Conservation (phyloP, 768 basidiomycete genomes). For the Suillus weaverae region DNA sequence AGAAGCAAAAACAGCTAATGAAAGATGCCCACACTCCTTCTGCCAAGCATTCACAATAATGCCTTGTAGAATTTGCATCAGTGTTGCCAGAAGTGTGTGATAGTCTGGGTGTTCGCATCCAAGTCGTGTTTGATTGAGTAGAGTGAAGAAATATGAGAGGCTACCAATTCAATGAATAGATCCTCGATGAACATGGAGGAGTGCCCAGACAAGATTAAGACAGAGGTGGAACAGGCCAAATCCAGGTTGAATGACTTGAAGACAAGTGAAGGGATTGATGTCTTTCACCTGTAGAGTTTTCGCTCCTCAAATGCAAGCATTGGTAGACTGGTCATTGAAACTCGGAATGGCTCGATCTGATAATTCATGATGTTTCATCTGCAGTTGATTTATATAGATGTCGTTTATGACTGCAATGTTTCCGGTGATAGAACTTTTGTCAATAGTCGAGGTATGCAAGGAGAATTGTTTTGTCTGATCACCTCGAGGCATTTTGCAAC, state of each 20-base stretch:
- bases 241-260: slow-evolving; percentile 25
- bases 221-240: slow-evolving; percentile 35
- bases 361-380: slow-evolving; percentile 8
- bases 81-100: slow-evolving; percentile 25
- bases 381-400: background rate
- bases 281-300: slow-evolving; percentile 20
- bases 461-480: background rate
- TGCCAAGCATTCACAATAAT: slow-evolving; percentile 36
- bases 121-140: slow-evolving; percentile 29
- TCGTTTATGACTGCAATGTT: background rate
- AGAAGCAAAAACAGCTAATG: slow-evolving; percentile 17
- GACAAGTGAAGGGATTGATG: slow-evolving; percentile 22
- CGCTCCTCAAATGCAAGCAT: slow-evolving; percentile 17
- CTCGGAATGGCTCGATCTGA: slow-evolving; percentile 20
- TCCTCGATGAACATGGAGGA: slow-evolving; percentile 32
- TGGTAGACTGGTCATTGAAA: slow-evolving; percentile 30
- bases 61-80: slow-evolving; percentile 33
- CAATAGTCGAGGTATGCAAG: background rate
- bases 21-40: slow-evolving; percentile 17
- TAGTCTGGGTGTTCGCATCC: slow-evolving; percentile 36
- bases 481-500: background rate
- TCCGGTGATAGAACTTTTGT: background rate
- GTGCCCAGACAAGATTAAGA: slow-evolving; percentile 36
- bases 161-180: slow-evolving; percentile 22
- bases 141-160: slow-evolving; percentile 30